Base-by-base conservation (phyloP, 352 stramenopile genomes). In the Globisporangium alternatum region DNA sequence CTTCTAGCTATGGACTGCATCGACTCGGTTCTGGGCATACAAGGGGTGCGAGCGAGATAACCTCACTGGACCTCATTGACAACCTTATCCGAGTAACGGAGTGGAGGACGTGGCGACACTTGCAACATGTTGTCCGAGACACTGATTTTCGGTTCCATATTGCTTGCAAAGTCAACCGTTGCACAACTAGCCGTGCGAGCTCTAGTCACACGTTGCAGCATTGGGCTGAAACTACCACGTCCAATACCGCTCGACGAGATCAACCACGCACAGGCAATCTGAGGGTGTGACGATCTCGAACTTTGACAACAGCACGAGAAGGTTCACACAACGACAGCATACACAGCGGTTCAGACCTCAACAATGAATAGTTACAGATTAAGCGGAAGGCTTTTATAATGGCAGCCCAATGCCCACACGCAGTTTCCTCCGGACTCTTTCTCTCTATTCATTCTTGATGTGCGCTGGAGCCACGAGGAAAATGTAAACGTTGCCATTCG, bases 401-500 rank as follows among this genome's bases (percentile, higher is more conserved):
- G 9, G 2, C 33, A 37, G 33, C 33, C n/a, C 31, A 37, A 37
- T 37, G 31, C 31, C 3, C 31, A 35, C 31, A 35, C 35, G 35
- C 35, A 41, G 35, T 15, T 41, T 44, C 2, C 39, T 54, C 22
- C 22, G 12, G 7, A 22, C 25, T n/a, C 39, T 44, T 5, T n/a
- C 8, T 25, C 6, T 22, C n/a, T 28, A 71, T 3, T 72, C 43
- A 41, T 74, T 72, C 59, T 72, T 74, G 21, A 74, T 41, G 3
- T 66, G 47, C 12, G 68, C 62, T n/a, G 74, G 74, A 8, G 71
- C 74, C n/a, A 81, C 71, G n/a, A 79, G 61, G 63, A 81, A 81
- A 25, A 80, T 77, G 63, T 75, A 75, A 1, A 81, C 66, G 60
- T 81, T 81, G 19, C 66, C 70, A 3, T 47, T 58, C 4, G 66